These are phyloP conservation scores for Desmodesmus armatus DNA, from an alignment of 139 green algal genomes.

Conservation along the genomic window DNA sequence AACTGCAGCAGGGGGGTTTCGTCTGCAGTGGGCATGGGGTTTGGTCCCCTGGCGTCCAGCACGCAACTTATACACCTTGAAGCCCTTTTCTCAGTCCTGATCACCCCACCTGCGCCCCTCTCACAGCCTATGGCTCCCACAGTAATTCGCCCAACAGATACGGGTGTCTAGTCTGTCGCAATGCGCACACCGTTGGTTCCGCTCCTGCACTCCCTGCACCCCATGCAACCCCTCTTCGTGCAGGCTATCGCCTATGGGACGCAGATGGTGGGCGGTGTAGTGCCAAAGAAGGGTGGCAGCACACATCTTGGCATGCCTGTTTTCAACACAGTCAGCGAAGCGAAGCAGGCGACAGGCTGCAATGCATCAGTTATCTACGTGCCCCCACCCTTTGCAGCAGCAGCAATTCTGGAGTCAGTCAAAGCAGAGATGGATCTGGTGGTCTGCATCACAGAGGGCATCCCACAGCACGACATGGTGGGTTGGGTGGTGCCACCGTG, in stretches of 20 bases:
- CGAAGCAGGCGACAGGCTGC: slow-evolving; percentile 84
- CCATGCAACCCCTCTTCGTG: too few species aligned
- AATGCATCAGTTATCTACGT: slow-evolving; percentile 97
- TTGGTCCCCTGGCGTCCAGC: too few species aligned
- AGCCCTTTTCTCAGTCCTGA: neutral
- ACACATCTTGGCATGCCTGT: slow-evolving; percentile 96
- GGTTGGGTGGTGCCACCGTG: too few species aligned
- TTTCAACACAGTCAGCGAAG: slow-evolving; percentile 92
- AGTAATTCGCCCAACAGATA: neutral
- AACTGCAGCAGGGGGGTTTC: neutral
- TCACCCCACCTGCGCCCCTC: neutral
- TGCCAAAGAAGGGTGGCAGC: slow-evolving; percentile 95
- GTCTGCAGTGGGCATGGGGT: too few species aligned
- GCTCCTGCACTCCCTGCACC: neutral
- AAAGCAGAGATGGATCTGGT: slow-evolving; percentile 96
- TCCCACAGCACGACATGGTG: slow-evolving; percentile 99
- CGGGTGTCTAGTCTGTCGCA: neutral
- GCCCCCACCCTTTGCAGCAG: slow-evolving; percentile 94
- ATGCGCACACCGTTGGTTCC: neutral
- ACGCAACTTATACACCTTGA: too few species aligned
- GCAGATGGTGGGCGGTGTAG: slow-evolving; percentile 98
- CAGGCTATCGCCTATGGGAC: slow-evolving; percentile 99
- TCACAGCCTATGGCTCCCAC: neutral
- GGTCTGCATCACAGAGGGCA: slow-evolving; percentile 99
- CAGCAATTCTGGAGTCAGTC: slow-evolving; percentile 94